Evolutionary conservation across 208 protist genomes (phyloP), one percentile per base, ranked within the genome.

Genomic region (Wallacemonas rigidus): DNA sequence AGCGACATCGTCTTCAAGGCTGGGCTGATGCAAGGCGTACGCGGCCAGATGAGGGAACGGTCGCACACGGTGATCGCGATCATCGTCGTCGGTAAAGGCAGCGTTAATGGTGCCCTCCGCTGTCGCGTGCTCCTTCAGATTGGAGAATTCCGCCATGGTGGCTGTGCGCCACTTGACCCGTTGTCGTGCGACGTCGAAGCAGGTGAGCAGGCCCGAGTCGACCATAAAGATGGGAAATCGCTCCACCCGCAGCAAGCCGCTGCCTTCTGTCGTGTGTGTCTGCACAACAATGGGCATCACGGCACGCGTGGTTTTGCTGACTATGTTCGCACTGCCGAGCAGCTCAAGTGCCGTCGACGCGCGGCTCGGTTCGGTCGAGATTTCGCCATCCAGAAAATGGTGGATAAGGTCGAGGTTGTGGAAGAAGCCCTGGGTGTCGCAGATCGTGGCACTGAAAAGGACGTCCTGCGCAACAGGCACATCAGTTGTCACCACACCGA

Each of bases 201-300:
- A 95, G 3, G 92, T 97, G 54, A 94, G 75, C 8, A 97, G 83
- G 17, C 92, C 92, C 11, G 82, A 86, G 74, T 97, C 85, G 51
- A 94, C 88, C 81, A 95, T 87, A 63, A 95, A 97, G 6, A 93
- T 79, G 14, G 88, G 88, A 54, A 82, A 79, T n/a, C 89, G 85
- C 71, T 97, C 88, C 26, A 97, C 82, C 60, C 86, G 79, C 56
- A 86, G 75, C 53, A 94, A n/a, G 9, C 81, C 86, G 35, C 67
- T 56, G 7, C 83, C 87, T 54, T 79, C 74, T n/a, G 65, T 67
- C 44, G 70, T 79, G 69, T 91, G 88, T 15, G 88, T 71, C 71
- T 97, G 92, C 57, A 94, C 86, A 12, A 97, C 87, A 35, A 97
- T 53, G 3, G 92, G 92, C 71, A 78, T 83, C 38, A 85, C 83